These are phyloP conservation scores for Diddensiella santjacobensis DNA, from an alignment of 805 yeast species.

Conservation along the genomic window DNA sequence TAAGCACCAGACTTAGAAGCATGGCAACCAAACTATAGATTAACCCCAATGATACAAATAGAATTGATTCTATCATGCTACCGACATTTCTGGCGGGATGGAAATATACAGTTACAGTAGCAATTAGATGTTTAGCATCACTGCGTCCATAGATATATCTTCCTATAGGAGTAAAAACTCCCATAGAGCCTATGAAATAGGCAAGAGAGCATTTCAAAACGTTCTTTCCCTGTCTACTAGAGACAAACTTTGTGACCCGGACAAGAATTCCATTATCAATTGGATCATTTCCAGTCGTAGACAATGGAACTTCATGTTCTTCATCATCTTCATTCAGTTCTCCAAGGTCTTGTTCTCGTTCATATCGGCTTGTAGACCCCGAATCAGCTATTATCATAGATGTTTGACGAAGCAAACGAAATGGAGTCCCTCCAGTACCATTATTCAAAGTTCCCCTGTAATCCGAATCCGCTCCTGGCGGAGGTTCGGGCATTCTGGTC, in stretches of 20 bases:
- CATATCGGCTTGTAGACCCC: too few relatives aligned
- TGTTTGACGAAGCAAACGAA: slow-evolving; percentile 21
- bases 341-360: too few relatives aligned
- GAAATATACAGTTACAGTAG: slow-evolving; percentile 81
- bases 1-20: slow-evolving; percentile 47
- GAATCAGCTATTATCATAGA: slow-evolving; percentile 46
- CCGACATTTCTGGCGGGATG: slow-evolving; percentile 80
- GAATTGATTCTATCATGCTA: slow-evolving; percentile 69
- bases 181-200: slow-evolving; percentile 67
- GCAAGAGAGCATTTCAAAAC: slow-evolving; percentile 66
- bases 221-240: slow-evolving; percentile 20
- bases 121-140: slow-evolving; percentile 75
- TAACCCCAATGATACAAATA: slow-evolving; percentile 56
- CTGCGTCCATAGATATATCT: slow-evolving; percentile 54
- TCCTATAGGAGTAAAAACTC: slow-evolving; percentile 50
- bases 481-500: too few relatives aligned
- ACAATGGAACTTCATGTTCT: too few relatives aligned
- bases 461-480: too few relatives aligned
- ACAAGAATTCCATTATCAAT: background rate
- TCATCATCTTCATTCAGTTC: too few relatives aligned
- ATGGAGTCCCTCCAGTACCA: background rate
- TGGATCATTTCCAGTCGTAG: too few relatives aligned
- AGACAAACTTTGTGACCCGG: slow-evolving; percentile 3
- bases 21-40: slow-evolving; percentile 52
- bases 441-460: too few relatives aligned